Evolutionary conservation across 1,284 basidiomycete genomes (phyloP).

Genomic region (Ganoderma leucocontextum): DNA sequence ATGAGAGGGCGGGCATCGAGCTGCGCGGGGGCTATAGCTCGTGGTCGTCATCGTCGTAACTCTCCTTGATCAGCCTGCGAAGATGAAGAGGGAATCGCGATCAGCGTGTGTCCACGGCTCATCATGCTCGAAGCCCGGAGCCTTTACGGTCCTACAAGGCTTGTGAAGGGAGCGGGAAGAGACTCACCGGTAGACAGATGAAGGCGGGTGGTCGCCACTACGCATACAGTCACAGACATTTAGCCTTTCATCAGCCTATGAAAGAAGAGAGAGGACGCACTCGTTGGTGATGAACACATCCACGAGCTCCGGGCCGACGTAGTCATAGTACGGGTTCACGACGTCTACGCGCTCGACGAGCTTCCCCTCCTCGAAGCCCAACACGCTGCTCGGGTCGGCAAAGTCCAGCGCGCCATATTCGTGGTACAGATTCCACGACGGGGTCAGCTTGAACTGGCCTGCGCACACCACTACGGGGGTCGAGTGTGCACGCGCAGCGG

Average conservation of each 20-base stretch:
- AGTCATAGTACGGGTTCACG: constrained; percentile 93
- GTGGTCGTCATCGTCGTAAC: constrained; percentile 91
- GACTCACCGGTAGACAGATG: constrained; percentile 84
- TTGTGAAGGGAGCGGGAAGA: neutral
- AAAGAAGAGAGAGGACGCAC: constrained; percentile 58
- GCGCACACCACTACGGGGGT: constrained; percentile 95
- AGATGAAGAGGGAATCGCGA: constrained; percentile 23
- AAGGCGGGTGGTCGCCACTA: constrained; percentile 92
- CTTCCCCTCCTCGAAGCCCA: constrained; percentile 82
- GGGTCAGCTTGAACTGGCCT: constrained; percentile 96
- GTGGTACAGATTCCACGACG: constrained; percentile 87
- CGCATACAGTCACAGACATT: constrained; percentile 2
- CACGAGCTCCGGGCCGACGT: constrained; percentile 91
- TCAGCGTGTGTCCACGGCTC: constrained; percentile 11
- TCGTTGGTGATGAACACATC: constrained; percentile 97
- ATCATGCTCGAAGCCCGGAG: neutral
- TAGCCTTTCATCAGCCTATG: constrained; percentile 8
- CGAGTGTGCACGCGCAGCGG: constrained; percentile 91
- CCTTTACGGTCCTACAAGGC: neutral
- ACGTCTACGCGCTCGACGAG: constrained; percentile 89
- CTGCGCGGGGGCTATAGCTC: constrained; percentile 56
- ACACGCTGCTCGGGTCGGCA: constrained; percentile 84
- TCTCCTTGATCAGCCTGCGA: constrained; percentile 83
- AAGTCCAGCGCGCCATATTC: constrained; percentile 25
- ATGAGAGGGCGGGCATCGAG: neutral